Conservation (phyloP, 257 asterid genomes). For the Solanum megistacrolobum region DNA sequence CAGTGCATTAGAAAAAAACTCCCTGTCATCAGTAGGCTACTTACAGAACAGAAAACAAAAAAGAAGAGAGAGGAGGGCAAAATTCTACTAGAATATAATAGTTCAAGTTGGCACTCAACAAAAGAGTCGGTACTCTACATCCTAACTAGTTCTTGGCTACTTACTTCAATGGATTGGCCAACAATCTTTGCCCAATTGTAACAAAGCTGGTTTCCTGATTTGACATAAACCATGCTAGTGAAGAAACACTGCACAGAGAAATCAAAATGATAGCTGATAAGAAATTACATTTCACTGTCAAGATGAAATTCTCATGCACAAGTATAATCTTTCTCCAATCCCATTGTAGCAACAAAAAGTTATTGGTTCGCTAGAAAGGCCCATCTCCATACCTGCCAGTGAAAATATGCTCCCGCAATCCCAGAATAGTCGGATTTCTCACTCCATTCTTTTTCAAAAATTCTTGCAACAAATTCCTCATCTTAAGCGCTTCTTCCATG, state of each 20-base stretch:
- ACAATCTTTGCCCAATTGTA: conserved; percentile 91
- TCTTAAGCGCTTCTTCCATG: conserved; percentile 95
- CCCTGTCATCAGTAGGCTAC: background rate
- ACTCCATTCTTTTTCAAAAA: conserved; percentile 77
- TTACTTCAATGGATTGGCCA: conserved; percentile 96
- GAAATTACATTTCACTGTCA: background rate
- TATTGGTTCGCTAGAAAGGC: background rate
- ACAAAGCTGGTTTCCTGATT: conserved; percentile 90
- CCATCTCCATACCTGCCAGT: conserved; percentile 66
- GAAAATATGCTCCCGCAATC: conserved; percentile 92
- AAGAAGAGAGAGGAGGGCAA: background rate
- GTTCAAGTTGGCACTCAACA: conserved; percentile 2
- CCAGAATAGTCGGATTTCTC: conserved; percentile 87
- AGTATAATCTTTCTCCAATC: background rate
- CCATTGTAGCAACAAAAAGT: background rate
- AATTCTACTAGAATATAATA: background rate
- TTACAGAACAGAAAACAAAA: background rate
- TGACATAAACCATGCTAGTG: conserved; percentile 98
- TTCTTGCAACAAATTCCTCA: conserved; percentile 92
- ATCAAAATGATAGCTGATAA: background rate
- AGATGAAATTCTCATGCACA: background rate
- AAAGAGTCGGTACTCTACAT: conserved; percentile 1
- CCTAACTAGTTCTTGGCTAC: conserved; percentile 14
- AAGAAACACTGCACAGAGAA: conserved; percentile 67
- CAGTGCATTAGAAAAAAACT: background rate